phyloP scores from a whole-genome alignment of 129 eudicot genomes.

The Arctium minus region DNA sequence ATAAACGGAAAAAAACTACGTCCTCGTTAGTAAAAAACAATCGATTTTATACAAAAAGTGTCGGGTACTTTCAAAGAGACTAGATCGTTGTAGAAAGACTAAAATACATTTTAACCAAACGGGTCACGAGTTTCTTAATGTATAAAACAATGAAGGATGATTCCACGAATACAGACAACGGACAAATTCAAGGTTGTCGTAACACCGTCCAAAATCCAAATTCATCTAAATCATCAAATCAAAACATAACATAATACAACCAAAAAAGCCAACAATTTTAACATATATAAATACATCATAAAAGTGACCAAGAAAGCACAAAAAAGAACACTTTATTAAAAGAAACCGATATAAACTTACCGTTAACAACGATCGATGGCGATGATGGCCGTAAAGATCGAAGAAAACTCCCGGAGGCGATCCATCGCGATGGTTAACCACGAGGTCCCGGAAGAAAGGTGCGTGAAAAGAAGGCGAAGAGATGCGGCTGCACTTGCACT shows the following conservation, averaged over 20 bases:
- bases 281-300: constrained; percentile 21
- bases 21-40: not conserved
- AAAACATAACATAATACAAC: constrained; percentile 36
- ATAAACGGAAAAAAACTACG: not conserved
- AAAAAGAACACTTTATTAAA: not conserved
- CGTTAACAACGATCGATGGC: constrained; percentile 22
- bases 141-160: constrained; percentile 14
- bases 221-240: constrained; percentile 39
- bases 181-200: constrained; percentile 39
- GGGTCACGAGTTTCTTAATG: not conserved
- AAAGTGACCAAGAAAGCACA: not conserved
- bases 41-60: not conserved
- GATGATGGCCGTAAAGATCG: constrained; percentile 32
- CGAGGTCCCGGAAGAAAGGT: constrained; percentile 31
- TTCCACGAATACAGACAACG: constrained; percentile 15
- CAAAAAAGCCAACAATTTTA: constrained; percentile 11
- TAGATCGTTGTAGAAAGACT: not conserved
- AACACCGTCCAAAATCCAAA: constrained; percentile 11
- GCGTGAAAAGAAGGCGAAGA: constrained; percentile 59
- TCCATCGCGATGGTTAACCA: not conserved
- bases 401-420: constrained; percentile 37
- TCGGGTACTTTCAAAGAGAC: not conserved
- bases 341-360: not conserved
- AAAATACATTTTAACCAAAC: not conserved
- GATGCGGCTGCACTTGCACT: constrained; percentile 18